Evolutionary conservation across 306 rosid species (phyloP).

Genomic region (Datisca glomerata): DNA sequence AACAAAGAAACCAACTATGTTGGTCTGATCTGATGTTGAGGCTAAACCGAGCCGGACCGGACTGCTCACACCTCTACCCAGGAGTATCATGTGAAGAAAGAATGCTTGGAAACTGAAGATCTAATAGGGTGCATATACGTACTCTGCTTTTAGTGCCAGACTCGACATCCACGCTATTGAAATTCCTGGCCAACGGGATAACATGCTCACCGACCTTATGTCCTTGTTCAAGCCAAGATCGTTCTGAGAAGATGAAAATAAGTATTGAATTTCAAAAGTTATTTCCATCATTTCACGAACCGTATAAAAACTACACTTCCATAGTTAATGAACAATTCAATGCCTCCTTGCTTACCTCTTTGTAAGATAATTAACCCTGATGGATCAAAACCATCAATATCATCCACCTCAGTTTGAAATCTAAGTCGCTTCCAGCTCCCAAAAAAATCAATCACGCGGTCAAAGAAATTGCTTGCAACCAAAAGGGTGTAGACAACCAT

Average conservation of each 20-base stretch:
- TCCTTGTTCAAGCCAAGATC: slow-evolving; percentile 87
- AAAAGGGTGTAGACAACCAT: slow-evolving; percentile 90
- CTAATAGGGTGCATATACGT: slow-evolving; percentile 14
- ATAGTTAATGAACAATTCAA: too few species aligned
- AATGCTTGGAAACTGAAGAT: background rate
- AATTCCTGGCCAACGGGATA: slow-evolving; percentile 82
- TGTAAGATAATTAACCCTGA: slow-evolving; percentile 88
- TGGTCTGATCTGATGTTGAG: too few species aligned
- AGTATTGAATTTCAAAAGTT: slow-evolving; percentile 6
- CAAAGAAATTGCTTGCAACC: slow-evolving; percentile 91
- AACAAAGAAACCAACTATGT: too few species aligned
- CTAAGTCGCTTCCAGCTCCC: slow-evolving; percentile 89
- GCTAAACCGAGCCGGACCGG: too few species aligned
- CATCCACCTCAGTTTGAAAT: slow-evolving; percentile 76
- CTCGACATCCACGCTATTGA: slow-evolving; percentile 51
- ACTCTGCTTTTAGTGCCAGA: slow-evolving; percentile 45
- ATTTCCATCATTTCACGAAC: too few species aligned
- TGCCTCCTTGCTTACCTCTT: slow-evolving; percentile 73
- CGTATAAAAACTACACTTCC: too few species aligned
- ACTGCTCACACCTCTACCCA: too few species aligned
- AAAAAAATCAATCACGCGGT: slow-evolving; percentile 56
- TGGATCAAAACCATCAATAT: slow-evolving; percentile 85
- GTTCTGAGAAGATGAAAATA: slow-evolving; percentile 37
- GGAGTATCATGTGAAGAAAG: background rate
- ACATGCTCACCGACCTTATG: slow-evolving; percentile 80